Conservation (phyloP, 148 eudicot species). For the Fagopyrum homotropicum region DNA sequence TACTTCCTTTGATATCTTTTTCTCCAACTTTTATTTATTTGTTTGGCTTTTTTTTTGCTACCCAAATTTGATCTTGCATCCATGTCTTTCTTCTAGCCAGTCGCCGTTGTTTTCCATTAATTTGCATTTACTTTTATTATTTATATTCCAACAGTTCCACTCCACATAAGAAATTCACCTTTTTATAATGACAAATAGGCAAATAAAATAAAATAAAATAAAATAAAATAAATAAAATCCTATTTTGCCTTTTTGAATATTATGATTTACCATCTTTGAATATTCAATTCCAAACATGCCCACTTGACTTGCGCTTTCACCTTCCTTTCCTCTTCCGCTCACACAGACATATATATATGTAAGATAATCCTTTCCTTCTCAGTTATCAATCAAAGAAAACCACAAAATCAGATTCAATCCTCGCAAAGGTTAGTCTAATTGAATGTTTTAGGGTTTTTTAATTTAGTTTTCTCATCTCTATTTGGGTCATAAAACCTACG, state of each 20-base stretch:
- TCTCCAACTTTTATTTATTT: background rate
- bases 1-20: background rate
- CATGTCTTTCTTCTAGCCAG: background rate
- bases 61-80: slow-evolving; percentile 3
- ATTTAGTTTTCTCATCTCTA: background rate
- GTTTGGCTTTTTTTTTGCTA: background rate
- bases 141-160: background rate
- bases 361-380: background rate
- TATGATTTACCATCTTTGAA: slow-evolving; percentile 8
- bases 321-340: background rate
- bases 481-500: background rate
- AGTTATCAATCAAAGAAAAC: background rate
- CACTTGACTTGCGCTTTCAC: slow-evolving; percentile 2
- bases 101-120: background rate
- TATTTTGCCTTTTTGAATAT: background rate
- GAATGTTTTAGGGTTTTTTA: background rate
- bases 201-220: background rate
- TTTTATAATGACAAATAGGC: background rate
- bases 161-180: background rate
- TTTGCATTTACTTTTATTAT: background rate
- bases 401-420: background rate
- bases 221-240: background rate
- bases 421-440: background rate
- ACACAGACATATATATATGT: background rate
- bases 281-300: slow-evolving; percentile 7